Base-by-base conservation (phyloP, 1,284 basidiomycete species). In the Puccinia triticina region DNA sequence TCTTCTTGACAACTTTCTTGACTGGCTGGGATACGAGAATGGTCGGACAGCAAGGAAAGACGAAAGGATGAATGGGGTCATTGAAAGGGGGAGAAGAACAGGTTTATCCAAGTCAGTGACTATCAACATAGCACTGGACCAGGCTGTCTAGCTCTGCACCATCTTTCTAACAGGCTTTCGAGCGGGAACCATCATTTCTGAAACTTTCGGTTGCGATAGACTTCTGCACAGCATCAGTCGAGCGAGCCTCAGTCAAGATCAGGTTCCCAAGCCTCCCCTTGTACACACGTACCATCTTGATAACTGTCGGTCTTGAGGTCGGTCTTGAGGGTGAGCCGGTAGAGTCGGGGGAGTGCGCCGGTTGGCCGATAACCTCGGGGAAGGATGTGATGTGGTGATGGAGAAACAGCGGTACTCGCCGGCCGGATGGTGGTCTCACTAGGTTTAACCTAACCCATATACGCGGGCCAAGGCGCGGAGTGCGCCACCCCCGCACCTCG, bases 21-120 rank as follows among this genome's bases (percentile, higher is more conserved):
- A 86, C 86, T 81, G 84, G 83, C 85, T 86, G 85, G 59, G 85
- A 86, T 76, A 84, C 83, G 61, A 85, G 80, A 66, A 85, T 84
- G 81, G 85, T 84, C 46, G 69, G n/a, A 50, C 18, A 37, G 64
- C 14, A 55, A 69, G 21, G 71, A 23, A 66, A 57, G 37, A 29
- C 23, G 43, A 34, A 12, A 29, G 48, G 53, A 64, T 64, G 64
- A 34, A 46, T 64, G 53, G 46, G 77, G 77, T 78, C 77, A 78
- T 78, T 67, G 77, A 78, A 78, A 78, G 77, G 12, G 64, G 48
- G 77, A 69, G 77, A 78, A 55, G 71, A 73, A 50, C 71, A 73
- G 67, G 67, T 43, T 43, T 43, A 71, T 32, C 43, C 71, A 53
- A 73, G 71, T 73, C 46, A 73, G 71, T 32, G 32, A 73, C 71